Conservation (phyloP, 768 basidiomycete genomes). For the Termitomyces sp. region DNA sequence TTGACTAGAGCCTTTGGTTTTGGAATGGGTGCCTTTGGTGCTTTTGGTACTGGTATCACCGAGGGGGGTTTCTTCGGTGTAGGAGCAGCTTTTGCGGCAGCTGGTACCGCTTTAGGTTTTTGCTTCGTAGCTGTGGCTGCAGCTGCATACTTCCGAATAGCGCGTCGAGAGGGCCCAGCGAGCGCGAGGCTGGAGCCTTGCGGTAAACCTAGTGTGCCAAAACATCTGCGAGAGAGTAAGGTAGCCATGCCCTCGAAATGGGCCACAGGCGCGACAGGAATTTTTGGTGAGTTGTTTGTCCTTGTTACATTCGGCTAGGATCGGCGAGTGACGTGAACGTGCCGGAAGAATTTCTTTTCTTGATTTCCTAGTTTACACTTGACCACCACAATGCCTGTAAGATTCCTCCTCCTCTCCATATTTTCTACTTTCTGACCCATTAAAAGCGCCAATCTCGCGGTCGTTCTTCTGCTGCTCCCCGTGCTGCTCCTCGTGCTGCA, state of each 20-base stretch:
- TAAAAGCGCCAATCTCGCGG: conserved; percentile 74
- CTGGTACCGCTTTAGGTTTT: conserved; percentile 10
- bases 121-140: conserved; percentile 9
- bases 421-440: background rate
- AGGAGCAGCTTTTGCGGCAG: background rate
- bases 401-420: conserved; percentile 13
- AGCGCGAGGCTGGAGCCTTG: conserved; percentile 7
- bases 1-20: too few species aligned
- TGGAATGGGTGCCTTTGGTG: background rate
- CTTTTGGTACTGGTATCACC: background rate
- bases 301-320: conserved; percentile 2
- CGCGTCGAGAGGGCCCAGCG: conserved; percentile 9
- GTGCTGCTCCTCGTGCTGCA: conserved; percentile 43
- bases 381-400: conserved; percentile 43
- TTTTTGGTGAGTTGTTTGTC: conserved; percentile 5
- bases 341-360: conserved; percentile 19
- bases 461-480: conserved; percentile 57
- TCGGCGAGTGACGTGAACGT: background rate
- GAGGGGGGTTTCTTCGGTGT: background rate
- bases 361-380: conserved; percentile 21
- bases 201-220: conserved; percentile 14
- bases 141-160: conserved; percentile 11
- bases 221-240: conserved; percentile 15
- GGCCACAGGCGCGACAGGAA: background rate
- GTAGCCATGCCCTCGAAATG: conserved; percentile 15